A percentile compares a stretch with the other conserved stretches of the same genome.
Conservation (phyloP, 2,329 filamentous ascomycete species). For the Epichloe bromicola region DNA sequence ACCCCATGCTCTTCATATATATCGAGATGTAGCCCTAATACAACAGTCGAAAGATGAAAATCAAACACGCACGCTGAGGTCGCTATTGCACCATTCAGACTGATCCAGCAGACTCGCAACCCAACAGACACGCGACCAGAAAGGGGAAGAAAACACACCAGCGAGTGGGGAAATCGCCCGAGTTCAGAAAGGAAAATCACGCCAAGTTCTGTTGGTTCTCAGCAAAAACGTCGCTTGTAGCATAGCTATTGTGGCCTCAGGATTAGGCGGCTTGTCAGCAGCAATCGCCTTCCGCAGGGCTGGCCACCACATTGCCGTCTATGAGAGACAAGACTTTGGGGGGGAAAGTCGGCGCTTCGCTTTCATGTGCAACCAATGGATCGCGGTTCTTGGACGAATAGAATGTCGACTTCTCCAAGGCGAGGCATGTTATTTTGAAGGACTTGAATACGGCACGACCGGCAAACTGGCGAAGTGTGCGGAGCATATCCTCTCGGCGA, state of each 20-base stretch:
- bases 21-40: not conserved
- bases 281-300: conserved; percentile 27
- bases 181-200: not conserved
- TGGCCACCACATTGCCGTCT: conserved; percentile 38
- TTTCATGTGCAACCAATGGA: conserved; percentile 51
- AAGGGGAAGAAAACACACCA: not conserved
- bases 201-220: not conserved
- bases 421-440: conserved; percentile 45
- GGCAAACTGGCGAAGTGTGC: conserved; percentile 46
- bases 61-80: not conserved
- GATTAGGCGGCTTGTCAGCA: conserved; percentile 25
- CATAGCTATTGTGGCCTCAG: conserved; percentile 25
- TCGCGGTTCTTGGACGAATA: conserved; percentile 51
- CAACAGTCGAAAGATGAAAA: not conserved
- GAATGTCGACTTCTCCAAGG: conserved; percentile 44
- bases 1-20: not conserved
- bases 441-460: conserved; percentile 52
- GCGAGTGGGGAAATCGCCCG: not conserved
- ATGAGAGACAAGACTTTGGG: conserved; percentile 47
- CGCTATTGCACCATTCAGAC: not conserved
- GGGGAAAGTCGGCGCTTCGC: conserved; percentile 50
- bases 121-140: not conserved
- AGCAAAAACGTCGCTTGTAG: conserved; percentile 13
- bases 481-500: conserved; percentile 46
- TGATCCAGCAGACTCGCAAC: not conserved